A percentile compares a stretch with the other conserved stretches of the same genome.
These are phyloP conservation scores for Sungouiella thailandica DNA, from an alignment of 805 yeast species.

Conservation along the genomic window DNA sequence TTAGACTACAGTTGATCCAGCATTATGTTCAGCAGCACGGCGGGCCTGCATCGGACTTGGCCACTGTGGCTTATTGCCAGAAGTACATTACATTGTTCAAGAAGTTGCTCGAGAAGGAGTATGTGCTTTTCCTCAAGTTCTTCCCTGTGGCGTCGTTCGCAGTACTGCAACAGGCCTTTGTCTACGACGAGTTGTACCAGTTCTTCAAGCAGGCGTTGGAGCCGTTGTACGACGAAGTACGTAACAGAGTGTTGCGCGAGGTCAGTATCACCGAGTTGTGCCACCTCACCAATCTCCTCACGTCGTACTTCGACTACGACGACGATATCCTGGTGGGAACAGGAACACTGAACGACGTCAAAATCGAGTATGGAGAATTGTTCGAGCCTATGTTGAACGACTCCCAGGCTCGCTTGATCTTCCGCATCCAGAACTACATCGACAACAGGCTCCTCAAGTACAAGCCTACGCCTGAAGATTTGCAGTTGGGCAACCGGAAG, in stretches of 20 bases:
- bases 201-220: constrained; percentile 68
- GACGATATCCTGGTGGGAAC: constrained; percentile 23
- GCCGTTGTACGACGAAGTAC: constrained; percentile 67
- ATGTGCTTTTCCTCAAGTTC: constrained; percentile 49
- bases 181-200: constrained; percentile 35
- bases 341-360: constrained; percentile 12
- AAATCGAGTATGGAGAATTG: constrained; percentile 50
- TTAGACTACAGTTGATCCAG: constrained; percentile 47
- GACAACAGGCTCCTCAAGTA: constrained; percentile 65
- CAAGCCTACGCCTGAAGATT: constrained; percentile 63
- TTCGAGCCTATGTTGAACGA: constrained; percentile 71
- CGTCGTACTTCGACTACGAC: constrained; percentile 62
- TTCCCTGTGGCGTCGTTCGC: constrained; percentile 27
- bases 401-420: constrained; percentile 74
- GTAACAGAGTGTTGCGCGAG: constrained; percentile 68
- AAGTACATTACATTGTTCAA: constrained; percentile 55
- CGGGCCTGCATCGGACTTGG: too few species aligned
- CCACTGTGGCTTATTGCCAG: constrained; percentile 55
- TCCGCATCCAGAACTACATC: constrained; percentile 69
- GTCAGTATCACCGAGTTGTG: constrained; percentile 62
- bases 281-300: constrained; percentile 67
- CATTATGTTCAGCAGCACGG: constrained; percentile 31
- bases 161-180: constrained; percentile 15
- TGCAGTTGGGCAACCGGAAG: constrained; percentile 48
- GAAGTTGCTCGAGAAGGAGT: constrained; percentile 58